Conservation (phyloP, 1,139 yeast species). For the Debaryomyces sp. region DNA sequence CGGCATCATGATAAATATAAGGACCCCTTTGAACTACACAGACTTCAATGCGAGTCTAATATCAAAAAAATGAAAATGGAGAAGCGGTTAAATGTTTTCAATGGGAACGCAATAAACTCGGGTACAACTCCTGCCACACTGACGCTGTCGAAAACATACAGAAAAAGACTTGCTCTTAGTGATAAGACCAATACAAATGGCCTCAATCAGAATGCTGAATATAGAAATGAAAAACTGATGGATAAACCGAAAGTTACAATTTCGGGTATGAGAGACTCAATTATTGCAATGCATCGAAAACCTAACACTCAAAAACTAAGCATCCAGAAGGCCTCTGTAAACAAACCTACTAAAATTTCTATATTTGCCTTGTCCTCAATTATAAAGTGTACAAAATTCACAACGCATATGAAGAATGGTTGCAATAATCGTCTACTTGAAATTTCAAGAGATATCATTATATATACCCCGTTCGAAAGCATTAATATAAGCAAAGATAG, state of each 20-base stretch:
- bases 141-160: constrained; percentile 1
- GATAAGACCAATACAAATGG: not conserved
- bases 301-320: not conserved
- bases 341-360: not conserved
- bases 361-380: constrained; percentile 1
- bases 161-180: not conserved
- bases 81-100: constrained; percentile 11
- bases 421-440: constrained; percentile 8
- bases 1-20: not conserved
- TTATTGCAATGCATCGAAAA: constrained; percentile 6
- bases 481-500: not conserved
- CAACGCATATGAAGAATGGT: constrained; percentile 1
- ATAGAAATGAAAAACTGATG: not conserved
- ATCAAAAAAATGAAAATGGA: constrained; percentile 20
- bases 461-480: not conserved
- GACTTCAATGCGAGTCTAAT: constrained; percentile 17
- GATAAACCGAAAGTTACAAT: constrained; percentile 1
- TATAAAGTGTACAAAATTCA: not conserved
- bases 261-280: constrained; percentile 2
- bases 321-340: not conserved
- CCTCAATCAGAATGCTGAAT: constrained; percentile 2
- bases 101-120: constrained; percentile 8
- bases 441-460: constrained; percentile 7
- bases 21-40: constrained; percentile 23
- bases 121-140: constrained; percentile 8